Base-by-base conservation (phyloP, 306 rosid genomes). In the Prunus mongolica region DNA sequence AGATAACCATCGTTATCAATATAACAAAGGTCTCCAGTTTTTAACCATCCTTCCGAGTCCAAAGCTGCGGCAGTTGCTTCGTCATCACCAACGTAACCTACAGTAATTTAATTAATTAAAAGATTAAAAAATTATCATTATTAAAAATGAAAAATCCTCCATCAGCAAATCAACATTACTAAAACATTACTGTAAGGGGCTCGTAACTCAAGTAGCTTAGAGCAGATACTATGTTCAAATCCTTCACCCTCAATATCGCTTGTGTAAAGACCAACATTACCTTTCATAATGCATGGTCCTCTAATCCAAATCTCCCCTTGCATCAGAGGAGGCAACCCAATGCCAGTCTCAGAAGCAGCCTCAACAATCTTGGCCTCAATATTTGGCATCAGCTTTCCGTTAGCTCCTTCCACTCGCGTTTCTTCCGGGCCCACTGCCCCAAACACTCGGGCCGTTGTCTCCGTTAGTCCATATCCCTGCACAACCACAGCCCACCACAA, bases 1-100 rank as follows among this genome's bases (percentile, higher is more conserved):
- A 79, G 58, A 54, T 12, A 79, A 13, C 86, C 86, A 24, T 74
- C 72, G 2, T 69, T 75, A 45, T 79, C 67, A 9, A 83, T 64
- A 45, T 83, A 83, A 20, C 83, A 74, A 11, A 79, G 70, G 50
- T 83, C 83, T 46, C 86, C 86, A 2, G 75, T 83, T 75, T 69
- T 83, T 11, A 83, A 74, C 86, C 86, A 83, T 55, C 86, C 83
- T 1, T 79, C 78, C 10, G 78, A 19, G 70, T 71, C 83, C 55
- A 83, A 2, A 65, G 16, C 28, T 8, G 14, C 13, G 30, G 57
- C 50, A 3, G 81, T 83, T 12, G 83, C 83, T 6, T 41, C 74
- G 6, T 75, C 76, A 71, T 83, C 81, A 28, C 78, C 81, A 14
- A 79, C 60, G 11, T 83, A 83, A 55, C 83, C 82, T 82, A 30